A percentile compares a stretch with the other conserved stretches of the same genome.
Evolutionary conservation across 2,329 filamentous ascomycete species (phyloP).

Genomic region (Fusarium brevicatenulatum): DNA sequence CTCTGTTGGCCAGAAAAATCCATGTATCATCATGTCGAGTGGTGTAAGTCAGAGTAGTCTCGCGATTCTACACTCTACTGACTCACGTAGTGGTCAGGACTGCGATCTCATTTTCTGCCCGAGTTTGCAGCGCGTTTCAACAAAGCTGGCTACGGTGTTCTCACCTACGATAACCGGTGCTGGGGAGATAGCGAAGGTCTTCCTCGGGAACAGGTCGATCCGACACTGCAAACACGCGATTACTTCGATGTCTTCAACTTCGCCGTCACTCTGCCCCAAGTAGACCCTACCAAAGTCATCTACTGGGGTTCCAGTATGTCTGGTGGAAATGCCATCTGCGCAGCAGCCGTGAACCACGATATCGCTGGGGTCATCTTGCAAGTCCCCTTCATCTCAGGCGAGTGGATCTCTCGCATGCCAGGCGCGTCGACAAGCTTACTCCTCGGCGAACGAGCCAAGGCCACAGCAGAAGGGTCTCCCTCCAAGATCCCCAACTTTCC

Average conservation of each 20-base stretch:
- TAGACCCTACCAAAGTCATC: background rate
- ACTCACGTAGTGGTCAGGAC: background rate
- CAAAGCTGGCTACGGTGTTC: background rate
- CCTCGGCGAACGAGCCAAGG: background rate
- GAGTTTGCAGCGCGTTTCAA: background rate
- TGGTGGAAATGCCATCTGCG: background rate
- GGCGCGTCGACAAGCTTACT: background rate
- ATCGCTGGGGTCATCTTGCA: background rate
- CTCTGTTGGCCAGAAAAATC: background rate
- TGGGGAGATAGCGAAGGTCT: background rate
- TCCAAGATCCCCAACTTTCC: background rate
- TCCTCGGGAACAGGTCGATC: background rate
- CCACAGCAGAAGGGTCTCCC: background rate
- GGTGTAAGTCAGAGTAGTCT: background rate
- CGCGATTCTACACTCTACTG: fast-evolving
- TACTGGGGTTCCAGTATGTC: background rate
- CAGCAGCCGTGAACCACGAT: background rate
- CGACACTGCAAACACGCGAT: background rate
- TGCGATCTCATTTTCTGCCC: background rate
- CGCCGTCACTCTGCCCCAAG: background rate
- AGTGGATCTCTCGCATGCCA: background rate
- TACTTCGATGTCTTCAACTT: background rate
- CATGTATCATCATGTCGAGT: background rate
- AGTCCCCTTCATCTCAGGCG: background rate
- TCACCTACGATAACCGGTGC: background rate